Evolutionary conservation across 345 rosid species (phyloP).

Genomic region (Citropsis articulata): DNA sequence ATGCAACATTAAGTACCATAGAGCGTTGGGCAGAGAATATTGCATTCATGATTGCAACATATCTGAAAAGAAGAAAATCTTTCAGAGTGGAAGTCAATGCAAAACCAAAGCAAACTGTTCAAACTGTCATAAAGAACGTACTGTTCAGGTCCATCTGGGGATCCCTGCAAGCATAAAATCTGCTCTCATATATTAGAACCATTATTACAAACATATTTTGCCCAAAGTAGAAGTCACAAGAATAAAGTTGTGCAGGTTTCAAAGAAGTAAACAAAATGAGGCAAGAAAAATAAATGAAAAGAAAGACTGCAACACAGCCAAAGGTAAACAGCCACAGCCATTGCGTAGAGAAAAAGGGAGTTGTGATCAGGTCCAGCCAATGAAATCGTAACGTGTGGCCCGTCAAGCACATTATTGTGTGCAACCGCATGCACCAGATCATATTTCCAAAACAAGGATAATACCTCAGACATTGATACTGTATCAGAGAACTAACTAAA

Average conservation of each 20-base stretch:
- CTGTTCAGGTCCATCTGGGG: conserved; percentile 98
- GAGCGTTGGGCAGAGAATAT: conserved; percentile 94
- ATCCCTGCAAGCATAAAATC: conserved; percentile 97
- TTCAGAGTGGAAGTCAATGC: conserved; percentile 15
- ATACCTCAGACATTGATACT: neutral
- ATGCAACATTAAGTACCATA: conserved; percentile 44
- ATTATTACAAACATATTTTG: neutral
- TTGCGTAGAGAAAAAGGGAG: neutral
- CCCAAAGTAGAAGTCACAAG: neutral
- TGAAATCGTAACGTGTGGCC: too few species aligned
- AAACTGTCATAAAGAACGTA: conserved; percentile 37
- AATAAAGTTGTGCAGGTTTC: neutral
- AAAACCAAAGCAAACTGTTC: neutral
- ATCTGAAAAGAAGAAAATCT: conserved; percentile 48
- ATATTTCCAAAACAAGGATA: too few species aligned
- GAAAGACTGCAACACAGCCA: neutral
- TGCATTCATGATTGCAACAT: conserved; percentile 94
- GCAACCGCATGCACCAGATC: too few species aligned
- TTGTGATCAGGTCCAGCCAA: too few species aligned
- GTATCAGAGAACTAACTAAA: neutral
- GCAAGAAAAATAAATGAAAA: neutral
- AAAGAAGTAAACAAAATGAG: neutral
- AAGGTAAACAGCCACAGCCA: neutral
- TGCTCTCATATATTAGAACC: conserved; percentile 37
- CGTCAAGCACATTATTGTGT: too few species aligned